Conservation (phyloP, 805 yeast genomes). For the Metschnikowia dekortorum region DNA sequence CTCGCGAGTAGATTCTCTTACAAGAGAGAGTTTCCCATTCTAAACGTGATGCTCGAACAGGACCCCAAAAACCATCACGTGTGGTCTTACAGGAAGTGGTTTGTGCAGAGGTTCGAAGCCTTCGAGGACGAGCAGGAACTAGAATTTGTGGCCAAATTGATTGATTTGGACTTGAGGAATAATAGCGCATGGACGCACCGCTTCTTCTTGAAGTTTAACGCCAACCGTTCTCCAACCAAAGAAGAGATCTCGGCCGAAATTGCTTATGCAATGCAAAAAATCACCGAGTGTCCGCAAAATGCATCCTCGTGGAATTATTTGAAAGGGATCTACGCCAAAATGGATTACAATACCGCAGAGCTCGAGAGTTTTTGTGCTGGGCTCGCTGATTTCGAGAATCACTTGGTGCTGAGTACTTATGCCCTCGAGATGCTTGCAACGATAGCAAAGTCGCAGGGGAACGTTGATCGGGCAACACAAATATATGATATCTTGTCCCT, state of each 20-base stretch:
- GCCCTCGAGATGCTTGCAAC: conserved; percentile 38
- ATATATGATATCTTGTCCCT: conserved; percentile 50
- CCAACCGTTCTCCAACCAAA: conserved; percentile 13
- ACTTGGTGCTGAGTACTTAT: conserved; percentile 10
- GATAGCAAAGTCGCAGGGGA: conserved; percentile 34
- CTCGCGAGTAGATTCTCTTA: conserved; percentile 27
- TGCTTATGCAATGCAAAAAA: conserved; percentile 44
- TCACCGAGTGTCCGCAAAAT: conserved; percentile 69
- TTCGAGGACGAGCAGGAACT: conserved; percentile 46
- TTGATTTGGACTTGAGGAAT: conserved; percentile 69
- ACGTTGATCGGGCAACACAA: conserved; percentile 30
- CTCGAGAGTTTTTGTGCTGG: conserved; percentile 43
- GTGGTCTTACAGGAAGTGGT: conserved; percentile 91
- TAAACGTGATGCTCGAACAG: conserved; percentile 62
- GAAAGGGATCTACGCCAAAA: conserved; percentile 45
- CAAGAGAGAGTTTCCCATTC: conserved; percentile 60
- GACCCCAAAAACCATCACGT: conserved; percentile 94
- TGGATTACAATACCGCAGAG: conserved; percentile 24
- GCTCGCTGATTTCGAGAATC: conserved; percentile 32
- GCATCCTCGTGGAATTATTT: conserved; percentile 85
- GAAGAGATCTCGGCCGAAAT: conserved; percentile 43
- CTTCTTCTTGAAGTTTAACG: conserved; percentile 47
- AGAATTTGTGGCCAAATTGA: conserved; percentile 42
- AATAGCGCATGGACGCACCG: conserved; percentile 94
- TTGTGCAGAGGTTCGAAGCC: conserved; percentile 52